Evolutionary conservation across 495 filamentous ascomycete genomes (phyloP).

Genomic region (Tuber microsphaerosporum): DNA sequence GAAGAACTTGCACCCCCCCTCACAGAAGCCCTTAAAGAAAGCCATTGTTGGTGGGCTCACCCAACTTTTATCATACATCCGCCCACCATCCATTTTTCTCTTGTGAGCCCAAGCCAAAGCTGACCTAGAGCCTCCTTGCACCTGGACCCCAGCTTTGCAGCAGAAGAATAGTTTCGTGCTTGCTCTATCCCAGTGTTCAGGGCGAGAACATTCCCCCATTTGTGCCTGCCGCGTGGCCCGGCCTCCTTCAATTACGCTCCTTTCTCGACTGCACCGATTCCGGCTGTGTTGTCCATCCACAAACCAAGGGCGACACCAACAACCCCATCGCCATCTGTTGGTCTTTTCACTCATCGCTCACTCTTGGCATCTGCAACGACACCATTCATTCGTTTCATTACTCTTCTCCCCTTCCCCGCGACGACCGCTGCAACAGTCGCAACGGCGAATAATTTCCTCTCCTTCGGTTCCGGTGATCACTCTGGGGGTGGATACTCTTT

Average conservation of each 20-base stretch:
- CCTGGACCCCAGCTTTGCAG: background rate
- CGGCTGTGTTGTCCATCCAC: background rate
- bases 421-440: slow-evolving; percentile 6
- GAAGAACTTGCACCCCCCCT: background rate
- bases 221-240: background rate
- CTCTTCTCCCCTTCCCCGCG: slow-evolving; percentile 10
- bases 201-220: background rate
- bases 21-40: background rate
- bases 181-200: background rate
- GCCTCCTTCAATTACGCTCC: background rate
- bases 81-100: background rate
- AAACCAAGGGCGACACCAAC: background rate
- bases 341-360: background rate
- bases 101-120: background rate
- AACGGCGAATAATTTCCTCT: background rate
- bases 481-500: slow-evolving; percentile 19
- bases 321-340: background rate
- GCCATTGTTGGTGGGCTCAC: background rate
- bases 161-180: background rate
- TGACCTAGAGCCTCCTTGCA: background rate
- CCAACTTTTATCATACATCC: background rate
- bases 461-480: slow-evolving; percentile 5
- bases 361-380: background rate
- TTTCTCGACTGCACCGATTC: background rate
- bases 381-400: slow-evolving; percentile 5